Conservation (phyloP, 75 land plant genomes). For the Selaginella tamariscina region DNA sequence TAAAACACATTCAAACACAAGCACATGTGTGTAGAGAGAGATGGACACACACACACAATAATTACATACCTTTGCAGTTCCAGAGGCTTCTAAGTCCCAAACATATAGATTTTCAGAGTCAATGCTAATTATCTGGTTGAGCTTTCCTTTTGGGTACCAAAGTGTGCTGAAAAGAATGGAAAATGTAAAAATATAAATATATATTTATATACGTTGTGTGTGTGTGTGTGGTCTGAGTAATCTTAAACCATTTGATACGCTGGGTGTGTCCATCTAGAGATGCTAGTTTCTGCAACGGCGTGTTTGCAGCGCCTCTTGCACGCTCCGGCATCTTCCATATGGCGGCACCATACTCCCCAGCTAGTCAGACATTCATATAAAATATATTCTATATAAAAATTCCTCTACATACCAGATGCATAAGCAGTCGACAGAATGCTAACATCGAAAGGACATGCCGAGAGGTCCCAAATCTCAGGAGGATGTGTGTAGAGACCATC, state of each 20-base stretch:
- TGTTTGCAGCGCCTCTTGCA: slow-evolving; percentile 43
- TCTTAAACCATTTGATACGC: slow-evolving; percentile 77
- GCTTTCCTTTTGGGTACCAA: slow-evolving; percentile 87
- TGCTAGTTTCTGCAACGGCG: slow-evolving; percentile 55
- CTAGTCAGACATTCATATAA: slow-evolving; percentile 23
- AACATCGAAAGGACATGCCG: slow-evolving; percentile 76
- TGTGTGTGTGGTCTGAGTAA: no score
- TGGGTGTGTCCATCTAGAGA: slow-evolving; percentile 46
- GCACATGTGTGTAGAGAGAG: no score
- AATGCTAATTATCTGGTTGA: slow-evolving; percentile 68
- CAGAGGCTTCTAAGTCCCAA: slow-evolving; percentile 78
- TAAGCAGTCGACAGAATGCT: slow-evolving; percentile 74
- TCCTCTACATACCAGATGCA: slow-evolving; percentile 47
- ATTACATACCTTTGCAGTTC: slow-evolving; percentile 53
- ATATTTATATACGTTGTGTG: no score
- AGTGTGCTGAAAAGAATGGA: slow-evolving; percentile 39
- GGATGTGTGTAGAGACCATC: slow-evolving; percentile 89
- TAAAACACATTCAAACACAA: no score
- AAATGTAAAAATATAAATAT: slow-evolving; percentile 11
- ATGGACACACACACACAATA: slow-evolving; percentile 3
- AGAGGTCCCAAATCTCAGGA: slow-evolving; percentile 90
- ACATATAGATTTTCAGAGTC: slow-evolving; percentile 70
- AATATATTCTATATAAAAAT: background rate
- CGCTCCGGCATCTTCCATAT: slow-evolving; percentile 84
- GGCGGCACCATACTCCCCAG: slow-evolving; percentile 73